Base-by-base conservation (phyloP, 139 green algal species). In the Closterium sp. region DNA sequence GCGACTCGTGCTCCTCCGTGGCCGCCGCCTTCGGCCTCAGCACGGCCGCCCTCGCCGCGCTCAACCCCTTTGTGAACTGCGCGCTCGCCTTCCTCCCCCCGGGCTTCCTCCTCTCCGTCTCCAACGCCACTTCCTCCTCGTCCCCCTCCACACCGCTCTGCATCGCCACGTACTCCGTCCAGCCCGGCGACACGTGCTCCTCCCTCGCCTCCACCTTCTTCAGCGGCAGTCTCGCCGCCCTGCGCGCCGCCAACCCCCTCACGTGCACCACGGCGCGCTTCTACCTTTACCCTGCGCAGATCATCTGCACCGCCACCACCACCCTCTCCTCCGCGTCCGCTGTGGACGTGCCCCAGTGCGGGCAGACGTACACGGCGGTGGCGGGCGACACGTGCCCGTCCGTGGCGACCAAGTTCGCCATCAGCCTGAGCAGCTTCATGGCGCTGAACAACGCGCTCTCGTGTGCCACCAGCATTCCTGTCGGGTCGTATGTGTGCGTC, bases 141-240 rank as follows among this genome's bases (percentile, higher is more conserved):
- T 28, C 55, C 55, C 55, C 55, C 55, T 76, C 55, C 1, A 3
- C 55, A 76, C 55, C 55, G 16, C 55, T 76, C 55, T 76, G 55
- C 55, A 76, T 19, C 55, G 43, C 33, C 3, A 91, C 89, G 19
- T 89, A 91, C 36, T 76, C 64, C 84, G 32, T 89, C 9, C 31
- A 34, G 9, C 31, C 76, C 64, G 84, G 76, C 31, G 89, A 91
- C 89, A 89, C 89, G 0, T 91, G 89, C 36, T 21, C 38, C 2
- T 28, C 55, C 55, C 55, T 76, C 55, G 55, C 55, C 0, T 28
- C 23, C 55, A 76, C 55, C 55, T 76, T 76, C 55, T 76, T 76
- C 55, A 3, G 16, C 16, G 55, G 55, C 16, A 76, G 55, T 19
- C 12, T 76, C 3, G 23, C 55, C 0, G 55, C 55, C 3, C 55